Evolutionary conservation across 1,284 basidiomycete genomes (phyloP), one percentile per base, ranked within the genome.

Genomic region (Malassezia slooffiae): DNA sequence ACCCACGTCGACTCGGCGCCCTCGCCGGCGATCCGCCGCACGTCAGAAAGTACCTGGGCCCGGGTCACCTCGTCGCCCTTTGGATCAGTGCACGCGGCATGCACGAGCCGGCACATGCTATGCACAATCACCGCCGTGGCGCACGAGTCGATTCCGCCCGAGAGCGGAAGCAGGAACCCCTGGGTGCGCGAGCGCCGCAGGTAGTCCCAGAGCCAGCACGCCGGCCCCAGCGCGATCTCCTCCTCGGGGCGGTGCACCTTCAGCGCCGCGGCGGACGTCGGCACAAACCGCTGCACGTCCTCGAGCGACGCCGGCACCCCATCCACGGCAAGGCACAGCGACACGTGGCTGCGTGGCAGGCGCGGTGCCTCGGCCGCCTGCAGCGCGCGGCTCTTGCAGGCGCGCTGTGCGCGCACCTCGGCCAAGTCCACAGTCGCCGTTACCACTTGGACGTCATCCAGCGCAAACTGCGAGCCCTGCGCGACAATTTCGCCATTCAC

Each of bases 161-260:
- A 91, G 5, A 99, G 76, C 1, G 93, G 93, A 20, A 97, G 74
- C 67, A 97, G 96, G 73, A 90, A 97, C 1, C 93, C 91, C 60
- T 91, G 86, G 0, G 84, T 88, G 4, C 86, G 76, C 11, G 91
- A 96, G 28, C 91, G 80, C 20, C 91, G 78, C 29, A 99, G 77
- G 63, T 97, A 97, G 71, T 99, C 93, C 93, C 91, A 99, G 7
- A 99, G 76, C 91, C 91, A 99, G 68, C 91, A 97, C 4, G 91
- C 93, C 1, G 91, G 91, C 5, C 91, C 93, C 3, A 95, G 75
- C 86, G 91, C 90, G 52, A 97, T 95, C 72, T 97, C 93, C 70
- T 96, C 90, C 70, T 95, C 89, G 0, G 91, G 87, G 9, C 64
- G 76, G 69, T 96, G 89, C 70, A 85, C 95, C 38, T 73, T 74